Percentiles rank a stretch among this genome's conserved stretches.
Conservation (phyloP, 2,329 filamentous ascomycete genomes). For the Stagonosporopsis cucurbitacearum region DNA sequence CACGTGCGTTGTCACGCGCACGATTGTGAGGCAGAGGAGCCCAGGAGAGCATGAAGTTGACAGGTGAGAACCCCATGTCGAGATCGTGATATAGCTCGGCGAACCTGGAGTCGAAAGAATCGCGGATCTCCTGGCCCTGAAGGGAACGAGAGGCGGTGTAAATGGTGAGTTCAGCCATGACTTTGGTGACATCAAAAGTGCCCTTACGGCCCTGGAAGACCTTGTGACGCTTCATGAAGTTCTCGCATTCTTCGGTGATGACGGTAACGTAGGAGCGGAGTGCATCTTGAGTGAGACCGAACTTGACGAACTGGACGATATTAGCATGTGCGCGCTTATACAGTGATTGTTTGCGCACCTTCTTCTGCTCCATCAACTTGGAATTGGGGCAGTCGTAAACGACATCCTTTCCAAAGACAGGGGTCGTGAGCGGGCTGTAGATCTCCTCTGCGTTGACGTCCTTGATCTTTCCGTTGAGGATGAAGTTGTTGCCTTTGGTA, state of each 20-base stretch:
- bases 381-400: conserved; percentile 91
- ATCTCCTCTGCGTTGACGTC: conserved; percentile 92
- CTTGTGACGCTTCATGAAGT: conserved; percentile 72
- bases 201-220: conserved; percentile 73
- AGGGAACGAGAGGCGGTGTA: conserved; percentile 87
- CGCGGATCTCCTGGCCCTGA: conserved; percentile 82
- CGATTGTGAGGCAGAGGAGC: conserved; percentile 87
- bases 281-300: conserved; percentile 75
- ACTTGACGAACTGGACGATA: conserved; percentile 73
- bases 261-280: conserved; percentile 79
- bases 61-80: conserved; percentile 85
- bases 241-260: conserved; percentile 75
- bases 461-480: conserved; percentile 87
- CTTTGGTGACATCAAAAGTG: conserved; percentile 72
- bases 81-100: conserved; percentile 86
- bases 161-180: conserved; percentile 85
- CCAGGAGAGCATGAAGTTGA: conserved; percentile 93
- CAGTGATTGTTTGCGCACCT: conserved; percentile 60
- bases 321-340: conserved; percentile 9
- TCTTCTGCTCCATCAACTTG: conserved; percentile 96
- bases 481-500: conserved; percentile 85
- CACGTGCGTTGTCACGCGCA: conserved; percentile 78
- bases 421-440: conserved; percentile 76
- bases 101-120: conserved; percentile 79
- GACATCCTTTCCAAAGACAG: conserved; percentile 81